Conservation (phyloP, 331 rosid species). For the Acacia concinna region DNA sequence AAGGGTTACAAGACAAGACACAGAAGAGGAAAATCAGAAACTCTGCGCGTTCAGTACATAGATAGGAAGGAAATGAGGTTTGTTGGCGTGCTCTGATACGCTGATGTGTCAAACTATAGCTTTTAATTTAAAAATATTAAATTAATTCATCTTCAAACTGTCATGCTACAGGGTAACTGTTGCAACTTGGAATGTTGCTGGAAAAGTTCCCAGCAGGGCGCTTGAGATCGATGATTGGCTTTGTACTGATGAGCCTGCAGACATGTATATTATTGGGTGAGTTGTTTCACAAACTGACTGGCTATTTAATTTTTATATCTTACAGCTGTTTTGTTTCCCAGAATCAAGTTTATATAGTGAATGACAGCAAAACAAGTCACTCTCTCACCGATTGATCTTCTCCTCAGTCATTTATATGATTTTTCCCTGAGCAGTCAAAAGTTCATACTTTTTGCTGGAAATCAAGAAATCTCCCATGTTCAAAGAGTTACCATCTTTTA, state of each 20-base stretch:
- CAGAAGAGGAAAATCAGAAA: slow-evolving; percentile 93
- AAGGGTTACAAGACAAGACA: slow-evolving; percentile 53
- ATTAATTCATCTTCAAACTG: slow-evolving; percentile 28
- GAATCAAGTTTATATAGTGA: not conserved
- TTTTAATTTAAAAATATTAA: slow-evolving; percentile 27
- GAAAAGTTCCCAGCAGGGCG: slow-evolving; percentile 65
- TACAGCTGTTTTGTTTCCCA: not conserved
- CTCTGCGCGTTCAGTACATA: slow-evolving; percentile 94
- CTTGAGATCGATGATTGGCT: slow-evolving; percentile 90
- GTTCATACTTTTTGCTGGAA: not conserved
- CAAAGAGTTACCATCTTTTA: not conserved
- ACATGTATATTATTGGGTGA: slow-evolving; percentile 87
- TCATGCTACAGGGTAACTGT: slow-evolving; percentile 64
- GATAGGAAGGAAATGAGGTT: slow-evolving; percentile 89
- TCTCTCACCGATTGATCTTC: not conserved
- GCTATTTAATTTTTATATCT: slow-evolving; percentile 6
- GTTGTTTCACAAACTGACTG: slow-evolving; percentile 35
- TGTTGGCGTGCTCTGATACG: slow-evolving; percentile 26
- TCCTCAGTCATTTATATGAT: not conserved
- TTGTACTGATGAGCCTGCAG: slow-evolving; percentile 66
- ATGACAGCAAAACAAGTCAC: not conserved
- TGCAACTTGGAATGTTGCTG: slow-evolving; percentile 95
- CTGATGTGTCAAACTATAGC: slow-evolving; percentile 20
- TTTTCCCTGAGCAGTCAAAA: not conserved
- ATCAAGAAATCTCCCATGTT: not conserved